Conservation (phyloP, 2,329 filamentous ascomycete species). For the Seiridium cupressi region DNA sequence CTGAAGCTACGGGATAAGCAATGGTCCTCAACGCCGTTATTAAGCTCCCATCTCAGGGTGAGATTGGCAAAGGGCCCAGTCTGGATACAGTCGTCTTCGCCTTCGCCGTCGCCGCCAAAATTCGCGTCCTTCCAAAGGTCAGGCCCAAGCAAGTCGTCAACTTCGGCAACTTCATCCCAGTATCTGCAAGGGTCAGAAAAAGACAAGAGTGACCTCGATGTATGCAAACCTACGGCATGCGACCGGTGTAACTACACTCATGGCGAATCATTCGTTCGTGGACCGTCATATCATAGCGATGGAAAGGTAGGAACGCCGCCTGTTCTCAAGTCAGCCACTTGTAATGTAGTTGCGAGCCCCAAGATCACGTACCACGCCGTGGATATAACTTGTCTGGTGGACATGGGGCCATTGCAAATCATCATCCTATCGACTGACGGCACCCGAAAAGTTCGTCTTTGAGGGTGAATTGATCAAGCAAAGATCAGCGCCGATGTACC, state of each 20-base stretch:
- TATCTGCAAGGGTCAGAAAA: not conserved
- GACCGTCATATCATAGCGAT: slow-evolving; percentile 20
- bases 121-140: not conserved
- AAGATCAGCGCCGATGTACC: slow-evolving; percentile 1
- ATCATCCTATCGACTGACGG: not conserved
- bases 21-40: not conserved
- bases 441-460: not conserved
- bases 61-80: not conserved
- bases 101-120: not conserved
- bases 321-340: too few species aligned
- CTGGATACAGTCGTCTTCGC: not conserved
- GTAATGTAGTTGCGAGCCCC: not conserved
- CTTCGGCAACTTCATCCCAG: slow-evolving; percentile 2
- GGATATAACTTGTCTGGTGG: not conserved
- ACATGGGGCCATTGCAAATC: not conserved
- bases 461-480: not conserved
- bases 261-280: not conserved
- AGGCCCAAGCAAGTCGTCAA: not conserved
- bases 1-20: slow-evolving; percentile 1
- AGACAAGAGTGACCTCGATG: not conserved
- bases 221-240: slow-evolving; percentile 9
- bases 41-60: not conserved
- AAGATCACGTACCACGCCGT: not conserved
- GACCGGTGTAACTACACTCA: slow-evolving; percentile 11
- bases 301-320: slow-evolving; percentile 31